These are phyloP conservation scores for Suillus occidentalis DNA, from an alignment of 768 basidiomycete species.

Conservation along the genomic window DNA sequence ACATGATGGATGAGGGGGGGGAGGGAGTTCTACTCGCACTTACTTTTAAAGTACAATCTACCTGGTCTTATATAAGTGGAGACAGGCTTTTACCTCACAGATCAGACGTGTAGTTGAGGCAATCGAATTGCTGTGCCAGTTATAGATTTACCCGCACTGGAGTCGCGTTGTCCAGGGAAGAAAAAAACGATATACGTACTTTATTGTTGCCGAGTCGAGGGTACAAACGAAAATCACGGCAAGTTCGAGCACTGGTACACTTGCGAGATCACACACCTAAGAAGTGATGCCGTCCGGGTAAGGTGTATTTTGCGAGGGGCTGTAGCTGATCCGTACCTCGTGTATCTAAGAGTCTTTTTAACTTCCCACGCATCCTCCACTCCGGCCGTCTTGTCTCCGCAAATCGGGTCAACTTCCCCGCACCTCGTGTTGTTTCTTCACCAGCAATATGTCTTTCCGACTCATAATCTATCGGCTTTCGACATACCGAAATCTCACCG, in stretches of 20 bases:
- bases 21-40: slow-evolving; percentile 1
- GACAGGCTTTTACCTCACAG: slow-evolving; percentile 30
- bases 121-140: slow-evolving; percentile 22
- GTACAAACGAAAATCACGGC: slow-evolving; percentile 15
- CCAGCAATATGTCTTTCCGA: not conserved
- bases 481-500: not conserved
- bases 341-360: not conserved
- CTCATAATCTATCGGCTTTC: not conserved
- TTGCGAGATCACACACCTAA: slow-evolving; percentile 16
- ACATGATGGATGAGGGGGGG: slow-evolving; percentile 17
- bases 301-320: not conserved
- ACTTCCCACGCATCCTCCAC: not conserved
- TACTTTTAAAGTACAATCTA: slow-evolving; percentile 4
- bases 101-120: slow-evolving; percentile 14
- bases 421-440: slow-evolving; percentile 1
- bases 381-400: not conserved
- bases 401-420: not conserved
- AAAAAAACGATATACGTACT: slow-evolving; percentile 16
- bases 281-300: not conserved
- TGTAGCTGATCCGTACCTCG: not conserved
- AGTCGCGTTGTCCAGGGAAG: slow-evolving; percentile 29
- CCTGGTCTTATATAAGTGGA: slow-evolving; percentile 26
- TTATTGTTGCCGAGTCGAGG: slow-evolving; percentile 22
- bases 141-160: slow-evolving; percentile 24
- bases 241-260: slow-evolving; percentile 8